phyloP scores from a whole-genome alignment of 805 yeast species.

The Kodamaea leandrae region DNA sequence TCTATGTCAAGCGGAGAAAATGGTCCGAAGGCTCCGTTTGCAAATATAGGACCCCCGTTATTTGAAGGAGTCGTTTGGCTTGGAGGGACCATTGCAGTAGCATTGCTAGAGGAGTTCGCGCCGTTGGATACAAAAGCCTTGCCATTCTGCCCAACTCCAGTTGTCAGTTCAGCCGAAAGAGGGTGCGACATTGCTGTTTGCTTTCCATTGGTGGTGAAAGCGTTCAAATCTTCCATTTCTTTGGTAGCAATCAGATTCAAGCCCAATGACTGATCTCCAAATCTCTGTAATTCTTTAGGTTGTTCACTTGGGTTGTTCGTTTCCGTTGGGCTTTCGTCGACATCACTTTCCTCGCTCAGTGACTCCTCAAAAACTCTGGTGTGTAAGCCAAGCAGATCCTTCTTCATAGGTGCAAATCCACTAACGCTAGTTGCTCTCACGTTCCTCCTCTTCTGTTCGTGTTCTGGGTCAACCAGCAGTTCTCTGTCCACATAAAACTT shows the following conservation, averaged over 20 bases:
- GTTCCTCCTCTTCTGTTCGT: slow-evolving; percentile 16
- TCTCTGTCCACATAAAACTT: slow-evolving; percentile 66
- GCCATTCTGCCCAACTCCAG: no score
- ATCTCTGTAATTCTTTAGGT: not conserved
- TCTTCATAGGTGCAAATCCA: slow-evolving; percentile 14
- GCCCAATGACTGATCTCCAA: not conserved
- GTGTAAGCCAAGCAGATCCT: slow-evolving; percentile 4
- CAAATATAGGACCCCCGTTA: not conserved
- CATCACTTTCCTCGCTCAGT: slow-evolving; percentile 32
- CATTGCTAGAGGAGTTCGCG: no score
- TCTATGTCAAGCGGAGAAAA: slow-evolving; percentile 1
- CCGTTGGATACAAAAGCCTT: no score
- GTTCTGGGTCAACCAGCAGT: slow-evolving; percentile 18
- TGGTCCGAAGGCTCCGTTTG: not conserved
- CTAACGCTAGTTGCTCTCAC: slow-evolving; percentile 36
- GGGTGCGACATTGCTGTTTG: no score
- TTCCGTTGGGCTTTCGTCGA: slow-evolving; percentile 28
- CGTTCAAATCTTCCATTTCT: not conserved
- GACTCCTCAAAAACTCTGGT: slow-evolving; percentile 7
- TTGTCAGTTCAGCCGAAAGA: no score
- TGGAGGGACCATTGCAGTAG: not conserved
- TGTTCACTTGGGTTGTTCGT: not conserved
- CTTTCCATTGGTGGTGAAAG: no score
- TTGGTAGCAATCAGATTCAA: not conserved
- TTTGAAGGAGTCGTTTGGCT: not conserved